These are phyloP conservation scores for Aspergillus bombycis DNA, from an alignment of 2,329 filamentous ascomycete species.

Conservation along the genomic window DNA sequence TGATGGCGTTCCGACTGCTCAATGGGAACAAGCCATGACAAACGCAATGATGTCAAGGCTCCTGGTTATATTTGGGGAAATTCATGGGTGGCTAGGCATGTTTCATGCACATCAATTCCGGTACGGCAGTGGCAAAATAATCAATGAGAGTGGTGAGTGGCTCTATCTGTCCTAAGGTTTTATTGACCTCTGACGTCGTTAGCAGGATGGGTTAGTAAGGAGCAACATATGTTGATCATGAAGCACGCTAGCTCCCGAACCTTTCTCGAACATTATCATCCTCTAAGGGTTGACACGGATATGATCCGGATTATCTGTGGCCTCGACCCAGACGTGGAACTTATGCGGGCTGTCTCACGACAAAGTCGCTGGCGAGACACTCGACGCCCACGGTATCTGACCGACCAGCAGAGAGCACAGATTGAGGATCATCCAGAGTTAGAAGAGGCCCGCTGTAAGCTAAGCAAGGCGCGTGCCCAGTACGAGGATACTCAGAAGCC, in stretches of 20 bases:
- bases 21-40: not conserved
- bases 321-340: constrained; percentile 14
- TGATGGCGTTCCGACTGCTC: constrained; percentile 4
- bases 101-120: constrained; percentile 19
- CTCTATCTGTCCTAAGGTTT: too few relatives aligned
- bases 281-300: constrained; percentile 19
- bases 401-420: constrained; percentile 14
- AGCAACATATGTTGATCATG: constrained; percentile 23
- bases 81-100: constrained; percentile 9
- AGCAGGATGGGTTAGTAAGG: constrained; percentile 20
- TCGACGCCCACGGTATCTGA: constrained; percentile 18
- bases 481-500: constrained; percentile 17
- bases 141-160: constrained; percentile 18
- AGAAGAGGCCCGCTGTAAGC: constrained; percentile 16
- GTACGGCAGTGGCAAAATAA: constrained; percentile 18
- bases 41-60: constrained; percentile 1
- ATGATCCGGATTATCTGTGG: constrained; percentile 19
- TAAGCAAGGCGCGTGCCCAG: constrained; percentile 12
- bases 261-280: constrained; percentile 25
- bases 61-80: constrained; percentile 13
- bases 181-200: not conserved
- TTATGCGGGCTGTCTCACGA: constrained; percentile 21
- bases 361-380: constrained; percentile 20
- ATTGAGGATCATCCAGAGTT: constrained; percentile 21
- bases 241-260: constrained; percentile 21